Base-by-base conservation (phyloP, 2,329 filamentous ascomycete genomes). In the Aspergillus latus region DNA sequence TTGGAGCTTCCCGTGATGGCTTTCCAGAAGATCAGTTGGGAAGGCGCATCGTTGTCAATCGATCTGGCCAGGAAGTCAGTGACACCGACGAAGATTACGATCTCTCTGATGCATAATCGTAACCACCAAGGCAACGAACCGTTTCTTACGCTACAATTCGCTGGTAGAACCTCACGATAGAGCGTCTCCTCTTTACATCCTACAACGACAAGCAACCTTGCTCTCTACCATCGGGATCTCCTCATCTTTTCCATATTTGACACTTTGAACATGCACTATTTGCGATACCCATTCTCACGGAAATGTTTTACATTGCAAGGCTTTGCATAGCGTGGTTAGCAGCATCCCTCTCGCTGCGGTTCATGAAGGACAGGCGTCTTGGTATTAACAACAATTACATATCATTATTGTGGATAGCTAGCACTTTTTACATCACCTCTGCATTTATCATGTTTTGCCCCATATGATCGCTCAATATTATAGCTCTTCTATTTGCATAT, bases 1-100 rank as follows among this genome's bases (percentile, higher is more conserved):
- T 97, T 75, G 94, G 94, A 57, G 94, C 94, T 62, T 87, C 90
- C 47, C 88, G 94, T 63, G 94, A 99, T 68, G 93, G 93, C 52
- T 84, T 91, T 58, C 84, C 90, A 2, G 82, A 85, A 13, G 86
- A 88, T 61, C 84, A 92, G 65, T 85, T 93, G 44, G 92, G 92
- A 43, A 86, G 85, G 64, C 87, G 93, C 46, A 92, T 92, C 54
- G 79, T 76, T 13, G 76, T 79, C 52, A 74, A 78, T 59, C 66
- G 67, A 49, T 68, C 68, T 40, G 76, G 76, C 21, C 64, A 69
- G 49, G 73, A 77, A 65, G 63, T 73, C 28, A 64, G 59, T 56
- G 68, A 70, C 43, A 66, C 64, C 26, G 71, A 72, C 42, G 71
- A 73, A 29, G 69, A 69, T 60, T 70, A 72, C 54, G 68, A 72